Evolutionary conservation across 371 early-diverging fungal genomes (phyloP).

Genomic region (Mortierella sp.): DNA sequence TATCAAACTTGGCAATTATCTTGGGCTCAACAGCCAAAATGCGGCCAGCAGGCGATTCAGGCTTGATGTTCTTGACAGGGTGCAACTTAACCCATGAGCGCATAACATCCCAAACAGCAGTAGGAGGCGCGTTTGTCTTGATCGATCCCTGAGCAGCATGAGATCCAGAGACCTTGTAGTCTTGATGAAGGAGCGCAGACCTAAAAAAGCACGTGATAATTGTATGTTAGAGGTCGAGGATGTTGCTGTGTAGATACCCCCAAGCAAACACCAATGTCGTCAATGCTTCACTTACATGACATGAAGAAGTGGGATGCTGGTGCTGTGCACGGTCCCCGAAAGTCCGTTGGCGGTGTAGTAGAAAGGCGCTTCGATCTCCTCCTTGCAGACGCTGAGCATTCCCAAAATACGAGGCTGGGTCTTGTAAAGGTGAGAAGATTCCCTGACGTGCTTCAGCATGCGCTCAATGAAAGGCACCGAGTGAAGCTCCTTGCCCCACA

Average conservation of each 20-base stretch:
- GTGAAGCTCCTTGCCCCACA: constrained; percentile 92
- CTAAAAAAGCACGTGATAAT: constrained; percentile 44
- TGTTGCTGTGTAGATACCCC: not conserved
- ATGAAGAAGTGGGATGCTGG: constrained; percentile 63
- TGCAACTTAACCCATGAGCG: constrained; percentile 79
- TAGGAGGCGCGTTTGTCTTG: constrained; percentile 96
- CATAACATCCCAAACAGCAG: constrained; percentile 96
- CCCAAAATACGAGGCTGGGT: constrained; percentile 94
- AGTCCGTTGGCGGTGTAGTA: constrained; percentile 84
- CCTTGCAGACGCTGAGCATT: constrained; percentile 83
- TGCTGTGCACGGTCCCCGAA: constrained; percentile 78
- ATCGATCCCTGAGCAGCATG: constrained; percentile 91
- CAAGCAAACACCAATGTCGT: not conserved
- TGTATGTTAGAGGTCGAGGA: not conserved
- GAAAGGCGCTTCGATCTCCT: constrained; percentile 84
- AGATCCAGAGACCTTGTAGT: constrained; percentile 93
- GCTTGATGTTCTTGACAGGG: constrained; percentile 79
- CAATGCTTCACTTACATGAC: constrained; percentile 30
- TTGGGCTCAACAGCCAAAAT: constrained; percentile 76
- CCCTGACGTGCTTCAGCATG: constrained; percentile 82
- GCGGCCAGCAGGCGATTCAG: constrained; percentile 77
- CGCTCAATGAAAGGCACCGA: constrained; percentile 81
- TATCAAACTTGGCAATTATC: constrained; percentile 56
- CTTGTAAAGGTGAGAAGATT: constrained; percentile 70
- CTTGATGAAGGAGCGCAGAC: constrained; percentile 95